Base-by-base conservation (phyloP, 805 yeast genomes). In the Candida railenensis region DNA sequence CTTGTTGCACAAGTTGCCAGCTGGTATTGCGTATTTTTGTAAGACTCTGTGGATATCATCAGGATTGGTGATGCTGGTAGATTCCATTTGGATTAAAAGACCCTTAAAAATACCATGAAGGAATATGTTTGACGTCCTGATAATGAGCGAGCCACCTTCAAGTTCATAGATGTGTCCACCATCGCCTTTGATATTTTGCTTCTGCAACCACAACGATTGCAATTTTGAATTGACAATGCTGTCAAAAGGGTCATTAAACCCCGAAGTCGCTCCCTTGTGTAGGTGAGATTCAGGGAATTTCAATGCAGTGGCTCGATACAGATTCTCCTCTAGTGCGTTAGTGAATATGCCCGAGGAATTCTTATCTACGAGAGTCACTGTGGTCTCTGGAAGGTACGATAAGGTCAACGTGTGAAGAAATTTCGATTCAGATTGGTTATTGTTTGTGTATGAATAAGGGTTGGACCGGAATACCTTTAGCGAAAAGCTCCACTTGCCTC, bases 71-170 rank as follows among this genome's bases (percentile, higher is more conserved):
- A 18, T 14, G 40, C 2, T 48, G 20, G 14, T 44, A 15, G 67
- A 72, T 47, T 78, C 84, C 2, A 84, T 71, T 53, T 84, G 86
- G 22, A 87, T 76, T 33, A 87, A 59, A 33, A 87, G 73, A 0
- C 90, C 90, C 49, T 83, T 78, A 69, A 85, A 87, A 16, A 73
- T 73, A 1, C 96, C 95, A 58, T 86, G 90, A 12, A 87, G 71
- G 42, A 83, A 81, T 34, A 87, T 80, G 57, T 87, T 88, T 37
- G 87, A 83, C 0, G 90, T 78, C 34, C 89, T 67, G 2, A 88
- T 66, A 7, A 69, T 65, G 53, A 83, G 71, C 34, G 67, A 72
- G 14, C 83, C 85, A 40, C 67, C 62, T 62, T 73, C 76, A 2
- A 86, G 56, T 49, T 78, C 77, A 57, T 83, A 87, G 3, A 80